Base-by-base conservation (phyloP, 2,329 filamentous ascomycete species). In the Acephala macrosclerotiorum region DNA sequence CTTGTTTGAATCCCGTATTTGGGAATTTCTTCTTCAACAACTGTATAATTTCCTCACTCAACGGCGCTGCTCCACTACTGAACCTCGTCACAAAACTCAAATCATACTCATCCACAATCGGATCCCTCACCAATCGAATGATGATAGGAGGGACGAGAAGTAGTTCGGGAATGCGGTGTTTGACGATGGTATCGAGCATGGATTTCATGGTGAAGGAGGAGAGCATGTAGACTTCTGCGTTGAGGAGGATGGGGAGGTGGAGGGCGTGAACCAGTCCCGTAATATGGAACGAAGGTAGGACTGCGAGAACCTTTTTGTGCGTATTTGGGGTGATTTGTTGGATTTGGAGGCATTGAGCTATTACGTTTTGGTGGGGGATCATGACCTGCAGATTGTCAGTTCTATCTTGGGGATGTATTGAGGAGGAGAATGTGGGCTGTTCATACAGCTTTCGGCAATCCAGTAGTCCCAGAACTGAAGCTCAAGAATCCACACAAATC, bases 101-200 rank as follows among this genome's bases (percentile, higher is more conserved):
- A 55, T 71, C 66, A 42, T 74, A 73, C 3, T 68, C 40, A 22
- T 66, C 22, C 1, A 71, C 71, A 11, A 72, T 61, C 0, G 67
- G 71, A 16, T 72, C 69, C 7, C 66, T 58, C 5, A 72, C 67
- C 71, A 97, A 81, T 22, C 87, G 82, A 7, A 95, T 86, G 0
- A 93, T 81, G 63, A 96, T 89, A 0, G 93, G 92, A 4, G 93
- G 93, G 2, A 94, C 93, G 3, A 90, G 80, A 9, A 83, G 80
- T 33, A 94, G 78, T 66, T 84, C 82, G 4, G 88, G 91, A 72
- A 97, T 89, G 40, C 85, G 84, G 78, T 87, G 92, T 59, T 82
- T 84, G 75, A 91, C 81, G 29, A 93, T 84, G 72, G 90, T 84
- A 36, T 80, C 71, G 11, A 89, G 82, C 83, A 89, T 87, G 25